phyloP scores from a whole-genome alignment of 805 yeast species.

The Debaryomyces prosopidis region DNA sequence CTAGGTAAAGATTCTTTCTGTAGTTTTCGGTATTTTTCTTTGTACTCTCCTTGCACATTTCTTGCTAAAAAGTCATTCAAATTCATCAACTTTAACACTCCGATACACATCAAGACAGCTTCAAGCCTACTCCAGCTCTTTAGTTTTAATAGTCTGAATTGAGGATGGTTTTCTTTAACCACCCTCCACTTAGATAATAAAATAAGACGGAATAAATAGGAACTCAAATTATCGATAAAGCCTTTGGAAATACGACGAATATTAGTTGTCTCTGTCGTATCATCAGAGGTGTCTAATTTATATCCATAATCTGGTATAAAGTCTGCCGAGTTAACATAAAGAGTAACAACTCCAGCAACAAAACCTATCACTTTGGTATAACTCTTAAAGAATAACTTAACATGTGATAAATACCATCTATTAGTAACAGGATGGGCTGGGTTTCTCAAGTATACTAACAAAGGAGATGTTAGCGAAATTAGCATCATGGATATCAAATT shows the following conservation, averaged over 20 bases:
- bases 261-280: slow-evolving; percentile 8
- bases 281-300: slow-evolving; percentile 6
- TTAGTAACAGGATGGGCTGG: slow-evolving; percentile 4
- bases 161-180: slow-evolving; percentile 38
- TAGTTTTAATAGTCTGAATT: slow-evolving; percentile 24
- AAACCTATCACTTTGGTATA: slow-evolving; percentile 38
- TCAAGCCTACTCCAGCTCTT: slow-evolving; percentile 35
- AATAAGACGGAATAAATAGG: slow-evolving; percentile 34
- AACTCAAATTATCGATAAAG: slow-evolving; percentile 28
- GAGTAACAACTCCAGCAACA: slow-evolving; percentile 28
- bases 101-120: slow-evolving; percentile 32
- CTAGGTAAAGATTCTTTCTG: slow-evolving; percentile 16
- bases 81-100: slow-evolving; percentile 39
- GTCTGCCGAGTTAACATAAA: slow-evolving; percentile 22
- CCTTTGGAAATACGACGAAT: slow-evolving; percentile 23
- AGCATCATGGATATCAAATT: slow-evolving; percentile 35
- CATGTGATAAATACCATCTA: slow-evolving; percentile 6
- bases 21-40: slow-evolving; percentile 10
- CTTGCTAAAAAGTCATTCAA: slow-evolving; percentile 29
- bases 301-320: slow-evolving; percentile 20
- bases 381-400: slow-evolving; percentile 25
- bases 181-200: slow-evolving; percentile 45
- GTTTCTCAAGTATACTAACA: slow-evolving; percentile 15
- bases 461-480: slow-evolving; percentile 34
- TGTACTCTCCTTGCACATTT: slow-evolving; percentile 7